Percentiles rank a stretch among this genome's conserved stretches.
phyloP scores from a whole-genome alignment of 148 eudicot genomes.

The Tetragonia tetragonoides region DNA sequence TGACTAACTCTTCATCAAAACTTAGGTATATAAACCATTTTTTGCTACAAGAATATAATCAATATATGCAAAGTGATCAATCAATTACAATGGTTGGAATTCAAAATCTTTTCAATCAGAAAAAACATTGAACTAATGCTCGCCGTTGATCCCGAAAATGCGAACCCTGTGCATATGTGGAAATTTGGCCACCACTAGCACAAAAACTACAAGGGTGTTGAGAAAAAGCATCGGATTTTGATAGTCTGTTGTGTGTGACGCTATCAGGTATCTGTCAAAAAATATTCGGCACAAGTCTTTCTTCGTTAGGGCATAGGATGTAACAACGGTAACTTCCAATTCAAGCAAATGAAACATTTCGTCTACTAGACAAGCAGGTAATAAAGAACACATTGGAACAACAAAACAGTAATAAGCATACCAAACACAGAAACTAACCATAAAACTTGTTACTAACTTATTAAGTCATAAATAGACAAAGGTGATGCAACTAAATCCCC shows the following conservation, averaged over 20 bases:
- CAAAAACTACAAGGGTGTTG: conserved; percentile 66
- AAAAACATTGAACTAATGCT: conserved; percentile 30
- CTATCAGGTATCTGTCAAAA: conserved; percentile 67
- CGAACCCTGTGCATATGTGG: conserved; percentile 91
- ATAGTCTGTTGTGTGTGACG: conserved; percentile 81
- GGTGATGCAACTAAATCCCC: too few relatives aligned
- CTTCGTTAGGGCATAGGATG: background rate
- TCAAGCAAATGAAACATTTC: too few relatives aligned
- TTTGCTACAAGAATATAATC: conserved; percentile 9
- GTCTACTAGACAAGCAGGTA: too few relatives aligned
- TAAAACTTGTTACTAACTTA: too few relatives aligned
- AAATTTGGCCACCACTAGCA: conserved; percentile 77
- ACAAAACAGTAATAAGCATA: too few relatives aligned
- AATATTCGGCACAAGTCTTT: background rate
- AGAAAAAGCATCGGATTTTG: conserved; percentile 76
- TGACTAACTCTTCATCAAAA: conserved; percentile 15
- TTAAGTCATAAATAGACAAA: too few relatives aligned
- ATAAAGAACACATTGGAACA: too few relatives aligned
- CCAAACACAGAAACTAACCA: too few relatives aligned
- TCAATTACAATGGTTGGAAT: conserved; percentile 4
- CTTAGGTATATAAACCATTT: conserved; percentile 14
- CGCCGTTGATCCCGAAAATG: conserved; percentile 79
- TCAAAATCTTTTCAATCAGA: background rate
- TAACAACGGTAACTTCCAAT: background rate
- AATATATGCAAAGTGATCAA: conserved; percentile 24